Percentiles rank a stretch among this genome's conserved stretches.
Conservation (phyloP, 805 yeast species). For the Cyberlindnera samutprakarnensis region DNA sequence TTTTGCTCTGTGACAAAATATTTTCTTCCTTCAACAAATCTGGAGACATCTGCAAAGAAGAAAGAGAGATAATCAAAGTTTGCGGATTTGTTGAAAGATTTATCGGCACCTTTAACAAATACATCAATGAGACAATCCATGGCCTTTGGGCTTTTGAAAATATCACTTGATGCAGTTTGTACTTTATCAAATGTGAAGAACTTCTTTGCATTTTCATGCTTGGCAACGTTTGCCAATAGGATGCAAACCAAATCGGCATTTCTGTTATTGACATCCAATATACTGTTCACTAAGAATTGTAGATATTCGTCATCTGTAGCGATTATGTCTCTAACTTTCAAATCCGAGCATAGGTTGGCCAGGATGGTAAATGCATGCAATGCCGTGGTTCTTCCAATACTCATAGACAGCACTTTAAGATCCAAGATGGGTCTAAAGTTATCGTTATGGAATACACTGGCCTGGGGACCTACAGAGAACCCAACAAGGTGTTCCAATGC, state of each 20-base stretch:
- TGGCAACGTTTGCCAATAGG: constrained; percentile 78
- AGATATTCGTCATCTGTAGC: constrained; percentile 56
- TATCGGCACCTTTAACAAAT: constrained; percentile 77
- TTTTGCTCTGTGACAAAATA: constrained; percentile 68
- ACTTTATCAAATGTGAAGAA: constrained; percentile 39
- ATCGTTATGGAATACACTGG: constrained; percentile 59
- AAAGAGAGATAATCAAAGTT: constrained; percentile 77
- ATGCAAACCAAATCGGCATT: constrained; percentile 81
- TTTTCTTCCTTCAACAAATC: constrained; percentile 64
- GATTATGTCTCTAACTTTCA: constrained; percentile 52
- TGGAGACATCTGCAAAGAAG: constrained; percentile 84
- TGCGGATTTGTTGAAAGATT: constrained; percentile 63
- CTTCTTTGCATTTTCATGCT: constrained; percentile 54
- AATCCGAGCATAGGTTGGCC: constrained; percentile 75
- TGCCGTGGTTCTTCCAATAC: constrained; percentile 46
- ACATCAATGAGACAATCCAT: constrained; percentile 83
- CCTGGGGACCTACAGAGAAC: constrained; percentile 64
- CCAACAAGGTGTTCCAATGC: constrained; percentile 83
- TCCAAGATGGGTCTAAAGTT: constrained; percentile 66
- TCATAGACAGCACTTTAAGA: constrained; percentile 51
- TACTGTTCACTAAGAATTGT: constrained; percentile 37
- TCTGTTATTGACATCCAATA: constrained; percentile 46
- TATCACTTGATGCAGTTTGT: constrained; percentile 10
- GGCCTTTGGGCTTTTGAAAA: constrained; percentile 51
- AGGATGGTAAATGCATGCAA: constrained; percentile 70